Conservation (phyloP, 2,329 filamentous ascomycete genomes). For the Pseudofabraea citricarpa region DNA sequence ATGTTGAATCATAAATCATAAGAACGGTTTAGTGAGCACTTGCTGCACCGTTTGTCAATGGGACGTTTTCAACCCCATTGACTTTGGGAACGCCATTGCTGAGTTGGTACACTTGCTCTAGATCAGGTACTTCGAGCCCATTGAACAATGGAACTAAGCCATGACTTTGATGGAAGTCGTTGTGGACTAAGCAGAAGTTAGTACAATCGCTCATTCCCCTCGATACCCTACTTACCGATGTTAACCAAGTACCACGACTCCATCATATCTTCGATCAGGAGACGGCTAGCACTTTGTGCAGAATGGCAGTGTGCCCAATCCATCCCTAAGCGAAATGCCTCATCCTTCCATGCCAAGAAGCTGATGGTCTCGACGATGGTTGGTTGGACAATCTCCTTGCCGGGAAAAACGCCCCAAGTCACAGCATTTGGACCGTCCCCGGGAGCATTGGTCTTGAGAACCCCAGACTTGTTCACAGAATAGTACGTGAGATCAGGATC, state of each 20-base stretch:
- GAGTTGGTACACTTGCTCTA: slow-evolving; percentile 41
- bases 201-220: slow-evolving; percentile 6
- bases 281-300: slow-evolving; percentile 67
- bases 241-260: slow-evolving; percentile 92
- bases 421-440: slow-evolving; percentile 93
- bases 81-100: slow-evolving; percentile 8
- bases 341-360: slow-evolving; percentile 98
- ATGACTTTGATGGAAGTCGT: slow-evolving; percentile 85
- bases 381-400: slow-evolving; percentile 98
- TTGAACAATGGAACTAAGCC: slow-evolving; percentile 85
- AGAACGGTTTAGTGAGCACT: slow-evolving; percentile 3
- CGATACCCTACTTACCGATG: slow-evolving; percentile 61
- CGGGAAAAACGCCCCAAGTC: slow-evolving; percentile 98
- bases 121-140: slow-evolving; percentile 63
- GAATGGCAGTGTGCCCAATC: slow-evolving; percentile 95
- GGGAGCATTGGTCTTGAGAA: slow-evolving; percentile 78
- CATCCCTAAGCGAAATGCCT: slow-evolving; percentile 85
- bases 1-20: slow-evolving; percentile 29
- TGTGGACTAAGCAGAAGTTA: slow-evolving; percentile 66
- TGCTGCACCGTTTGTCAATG: slow-evolving; percentile 16
- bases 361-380: slow-evolving; percentile 98
- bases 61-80: slow-evolving; percentile 12
- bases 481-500: slow-evolving; percentile 89
- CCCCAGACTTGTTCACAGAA: slow-evolving; percentile 78
- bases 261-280: slow-evolving; percentile 78